Conservation (phyloP, 208 protist species). For the Leishmania lainsoni region DNA sequence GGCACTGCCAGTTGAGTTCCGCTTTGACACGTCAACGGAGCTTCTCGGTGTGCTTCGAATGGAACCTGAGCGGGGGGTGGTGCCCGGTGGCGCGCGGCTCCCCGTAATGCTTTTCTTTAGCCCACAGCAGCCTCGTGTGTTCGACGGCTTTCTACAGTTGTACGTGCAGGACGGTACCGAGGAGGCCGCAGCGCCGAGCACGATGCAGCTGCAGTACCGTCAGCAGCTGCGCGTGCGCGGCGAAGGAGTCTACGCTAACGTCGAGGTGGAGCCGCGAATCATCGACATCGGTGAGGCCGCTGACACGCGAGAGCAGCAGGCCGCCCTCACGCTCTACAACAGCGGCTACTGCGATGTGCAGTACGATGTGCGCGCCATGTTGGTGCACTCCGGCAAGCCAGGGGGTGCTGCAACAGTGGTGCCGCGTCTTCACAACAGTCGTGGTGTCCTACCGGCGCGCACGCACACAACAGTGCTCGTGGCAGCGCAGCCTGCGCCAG, state of each 20-base stretch:
- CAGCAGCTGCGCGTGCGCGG: constrained; percentile 47
- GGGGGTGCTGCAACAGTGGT: constrained; percentile 18
- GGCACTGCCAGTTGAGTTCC: constrained; percentile 69
- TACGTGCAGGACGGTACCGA: constrained; percentile 37
- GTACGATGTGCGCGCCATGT: constrained; percentile 76
- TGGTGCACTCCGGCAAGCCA: neutral
- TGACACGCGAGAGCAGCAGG: constrained; percentile 56
- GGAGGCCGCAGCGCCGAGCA: neutral
- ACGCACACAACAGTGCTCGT: constrained; percentile 86
- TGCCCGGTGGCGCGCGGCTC: constrained; percentile 51
- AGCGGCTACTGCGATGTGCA: constrained; percentile 74
- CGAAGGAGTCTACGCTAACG: constrained; percentile 66
- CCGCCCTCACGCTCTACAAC: constrained; percentile 86
- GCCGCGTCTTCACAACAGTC: constrained; percentile 56
- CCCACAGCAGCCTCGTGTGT: constrained; percentile 50
- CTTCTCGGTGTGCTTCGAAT: constrained; percentile 57
- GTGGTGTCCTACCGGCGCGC: constrained; percentile 74
- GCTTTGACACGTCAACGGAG: constrained; percentile 43
- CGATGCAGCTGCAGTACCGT: constrained; percentile 29
- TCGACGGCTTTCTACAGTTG: constrained; percentile 61
- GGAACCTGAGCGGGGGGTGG: constrained; percentile 60
- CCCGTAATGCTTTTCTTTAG: constrained; percentile 59
- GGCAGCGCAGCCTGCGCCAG: constrained; percentile 55
- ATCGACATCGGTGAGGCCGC: constrained; percentile 63
- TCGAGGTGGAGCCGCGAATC: constrained; percentile 79